phyloP scores from a whole-genome alignment of 2,329 filamentous ascomycete genomes.

The Colletotrichum siamense region DNA sequence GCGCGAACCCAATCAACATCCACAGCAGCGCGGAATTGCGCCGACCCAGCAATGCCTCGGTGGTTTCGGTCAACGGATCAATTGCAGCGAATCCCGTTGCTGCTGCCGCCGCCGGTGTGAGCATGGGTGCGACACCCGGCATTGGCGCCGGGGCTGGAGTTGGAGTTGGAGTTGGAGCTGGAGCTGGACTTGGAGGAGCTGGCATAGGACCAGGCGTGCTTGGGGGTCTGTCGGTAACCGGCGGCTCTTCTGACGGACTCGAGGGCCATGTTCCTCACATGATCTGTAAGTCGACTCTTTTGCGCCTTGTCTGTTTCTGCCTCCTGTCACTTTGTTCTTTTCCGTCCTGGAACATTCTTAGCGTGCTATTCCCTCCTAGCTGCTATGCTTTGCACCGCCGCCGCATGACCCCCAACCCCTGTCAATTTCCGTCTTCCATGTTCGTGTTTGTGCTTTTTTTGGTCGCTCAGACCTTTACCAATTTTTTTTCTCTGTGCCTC shows the following conservation, averaged over 20 bases:
- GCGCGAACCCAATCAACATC: slow-evolving; percentile 37
- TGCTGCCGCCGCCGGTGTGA: not conserved
- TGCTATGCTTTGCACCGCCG: not conserved
- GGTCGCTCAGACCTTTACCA: not conserved
- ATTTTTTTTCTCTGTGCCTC: slow-evolving; percentile 20
- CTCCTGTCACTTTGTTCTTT: not conserved
- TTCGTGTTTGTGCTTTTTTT: slow-evolving; percentile 2
- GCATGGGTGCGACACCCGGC: not conserved
- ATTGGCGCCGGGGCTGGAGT: slow-evolving; percentile 18
- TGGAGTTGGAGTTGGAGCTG: slow-evolving; percentile 3
- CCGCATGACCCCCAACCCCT: not conserved
- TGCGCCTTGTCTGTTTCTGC: not conserved
- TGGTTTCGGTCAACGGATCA: slow-evolving; percentile 30
- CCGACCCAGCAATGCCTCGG: slow-evolving; percentile 38
- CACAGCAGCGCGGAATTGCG: slow-evolving; percentile 42
- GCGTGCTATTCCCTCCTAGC: not conserved
- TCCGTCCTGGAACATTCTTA: not conserved
- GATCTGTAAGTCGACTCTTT: slow-evolving; percentile 47
- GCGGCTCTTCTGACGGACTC: slow-evolving; percentile 25
- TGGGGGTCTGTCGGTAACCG: slow-evolving; percentile 11
- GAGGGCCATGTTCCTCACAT: slow-evolving; percentile 53
- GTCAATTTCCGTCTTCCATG: not conserved
- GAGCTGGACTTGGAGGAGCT: slow-evolving; percentile 10
- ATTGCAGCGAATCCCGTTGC: slow-evolving; percentile 5
- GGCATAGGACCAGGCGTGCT: slow-evolving; percentile 15